Evolutionary conservation across 2,329 filamentous ascomycete genomes (phyloP).

Genomic region (Monilinia aucupariae): DNA sequence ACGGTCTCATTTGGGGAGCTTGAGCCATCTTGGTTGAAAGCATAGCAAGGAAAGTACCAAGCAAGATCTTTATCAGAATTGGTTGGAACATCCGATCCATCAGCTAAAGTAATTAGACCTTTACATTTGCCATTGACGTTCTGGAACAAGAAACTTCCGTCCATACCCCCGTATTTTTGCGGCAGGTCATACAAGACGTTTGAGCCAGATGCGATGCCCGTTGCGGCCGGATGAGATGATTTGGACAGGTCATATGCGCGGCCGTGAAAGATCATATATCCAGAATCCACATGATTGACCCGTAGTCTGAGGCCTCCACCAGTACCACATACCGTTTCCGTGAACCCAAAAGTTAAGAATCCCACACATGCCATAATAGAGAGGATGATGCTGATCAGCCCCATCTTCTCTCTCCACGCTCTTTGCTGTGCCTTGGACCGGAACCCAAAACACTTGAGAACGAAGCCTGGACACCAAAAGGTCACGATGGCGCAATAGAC

Average conservation of each 20-base stretch:
- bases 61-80: conserved; percentile 69
- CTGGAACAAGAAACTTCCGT: conserved; percentile 96
- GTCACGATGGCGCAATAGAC: conserved; percentile 91
- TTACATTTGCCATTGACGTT: conserved; percentile 98
- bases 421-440: conserved; percentile 78
- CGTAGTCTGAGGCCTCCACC: conserved; percentile 67
- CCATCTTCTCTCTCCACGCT: conserved; percentile 98
- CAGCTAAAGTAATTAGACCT: conserved; percentile 68
- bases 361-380: conserved; percentile 84
- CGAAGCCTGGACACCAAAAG: conserved; percentile 85
- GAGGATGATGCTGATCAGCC: conserved; percentile 87
- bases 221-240: conserved; percentile 73
- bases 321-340: conserved; percentile 72
- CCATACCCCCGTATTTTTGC: conserved; percentile 76
- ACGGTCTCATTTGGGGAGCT: conserved; percentile 66
- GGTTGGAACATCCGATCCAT: conserved; percentile 72
- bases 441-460: conserved; percentile 82
- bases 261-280: conserved; percentile 96
- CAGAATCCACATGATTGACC: conserved; percentile 71
- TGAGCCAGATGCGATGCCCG: conserved; percentile 64
- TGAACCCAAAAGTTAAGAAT: conserved; percentile 96
- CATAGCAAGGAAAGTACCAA: conserved; percentile 94
- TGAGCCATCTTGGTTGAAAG: conserved; percentile 92
- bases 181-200: conserved; percentile 87
- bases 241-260: conserved; percentile 75